phyloP scores from a whole-genome alignment of 1,139 yeast species.

The Entelexis sorbosivorans region DNA sequence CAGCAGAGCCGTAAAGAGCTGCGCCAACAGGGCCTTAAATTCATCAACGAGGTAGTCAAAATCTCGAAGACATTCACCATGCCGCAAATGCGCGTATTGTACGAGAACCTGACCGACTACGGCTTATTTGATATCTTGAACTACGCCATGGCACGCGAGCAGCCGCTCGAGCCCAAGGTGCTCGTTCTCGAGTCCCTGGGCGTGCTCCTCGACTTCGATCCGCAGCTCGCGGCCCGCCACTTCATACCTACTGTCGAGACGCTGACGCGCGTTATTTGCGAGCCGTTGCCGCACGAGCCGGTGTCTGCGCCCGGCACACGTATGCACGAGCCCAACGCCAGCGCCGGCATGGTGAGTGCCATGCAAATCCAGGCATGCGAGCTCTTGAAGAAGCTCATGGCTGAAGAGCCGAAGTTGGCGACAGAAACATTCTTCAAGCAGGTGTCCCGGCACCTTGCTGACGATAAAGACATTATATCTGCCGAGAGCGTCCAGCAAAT shows the following conservation, averaged over 20 bases:
- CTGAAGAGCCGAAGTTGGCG: slow-evolving; percentile 37
- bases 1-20: neutral
- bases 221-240: neutral
- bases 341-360: neutral
- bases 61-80: slow-evolving; percentile 62
- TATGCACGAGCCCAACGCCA: neutral
- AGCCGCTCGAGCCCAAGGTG: slow-evolving; percentile 44
- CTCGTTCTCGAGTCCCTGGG: slow-evolving; percentile 71
- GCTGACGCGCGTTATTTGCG: neutral
- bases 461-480: neutral
- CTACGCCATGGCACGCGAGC: slow-evolving; percentile 51
- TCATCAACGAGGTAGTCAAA: slow-evolving; percentile 69
- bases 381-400: slow-evolving; percentile 7
- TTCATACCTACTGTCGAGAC: neutral
- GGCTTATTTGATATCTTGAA: slow-evolving; percentile 64
- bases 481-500: slow-evolving; percentile 48
- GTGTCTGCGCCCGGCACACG: no score
- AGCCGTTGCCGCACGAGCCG: neutral
- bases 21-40: slow-evolving; percentile 51
- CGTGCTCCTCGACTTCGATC: slow-evolving; percentile 10
- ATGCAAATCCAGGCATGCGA: slow-evolving; percentile 8
- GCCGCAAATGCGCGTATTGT: slow-evolving; percentile 55
- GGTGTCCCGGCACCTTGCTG: neutral
- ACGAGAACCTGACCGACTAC: slow-evolving; percentile 47
- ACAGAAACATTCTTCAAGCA: slow-evolving; percentile 34